Base-by-base conservation (phyloP, 768 basidiomycete species). In the Tricholoma saponaceum region DNA sequence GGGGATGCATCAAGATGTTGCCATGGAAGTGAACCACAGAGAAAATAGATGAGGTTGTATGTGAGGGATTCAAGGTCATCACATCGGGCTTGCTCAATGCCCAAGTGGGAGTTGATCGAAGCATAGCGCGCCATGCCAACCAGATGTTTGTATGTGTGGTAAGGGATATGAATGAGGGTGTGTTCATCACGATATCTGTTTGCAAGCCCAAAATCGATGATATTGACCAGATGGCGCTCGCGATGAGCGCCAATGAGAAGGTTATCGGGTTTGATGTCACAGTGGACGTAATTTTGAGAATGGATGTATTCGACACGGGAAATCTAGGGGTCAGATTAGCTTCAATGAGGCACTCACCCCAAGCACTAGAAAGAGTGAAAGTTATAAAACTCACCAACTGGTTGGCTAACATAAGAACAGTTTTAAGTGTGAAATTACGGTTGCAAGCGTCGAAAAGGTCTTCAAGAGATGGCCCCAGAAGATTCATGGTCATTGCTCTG, bases 261-360 rank as follows among this genome's bases (percentile, higher is more conserved):
- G 49, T 56, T 14, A n/a, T 51, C 35, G 16, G 68, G 88, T 41
- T 88, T 46, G 89, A 56, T 89, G 84, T 70, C 88, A 89, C 70
- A 90, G 88, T 28, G 95, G 69, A 91, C 90, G 72, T 98, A 98
- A 80, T 98, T 98, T 72, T 95, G 92, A 13, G 95, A 98, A 78
- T 99, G 96, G 67, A 98, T 93, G 78, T 99, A 99, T 71, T 99
- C 96, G 69, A 98, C 92, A 62, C 95, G 92, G 54, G 95, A 98
- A 67, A 99, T 93, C 94, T 97, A 33, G 54, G 53, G 55, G 22
- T 52, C 62, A 30, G 43, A 8, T 41, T 41, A 41, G 39, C 39
- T 70, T 67, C 33, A 8, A 12, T 12, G 5, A 33, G 62, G 56
- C 62, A 51, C 64, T 44, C 54, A 54, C 47, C 49, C 5, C 33